Conservation (phyloP, 2,329 filamentous ascomycete genomes). For the Tympanopsis confertula region DNA sequence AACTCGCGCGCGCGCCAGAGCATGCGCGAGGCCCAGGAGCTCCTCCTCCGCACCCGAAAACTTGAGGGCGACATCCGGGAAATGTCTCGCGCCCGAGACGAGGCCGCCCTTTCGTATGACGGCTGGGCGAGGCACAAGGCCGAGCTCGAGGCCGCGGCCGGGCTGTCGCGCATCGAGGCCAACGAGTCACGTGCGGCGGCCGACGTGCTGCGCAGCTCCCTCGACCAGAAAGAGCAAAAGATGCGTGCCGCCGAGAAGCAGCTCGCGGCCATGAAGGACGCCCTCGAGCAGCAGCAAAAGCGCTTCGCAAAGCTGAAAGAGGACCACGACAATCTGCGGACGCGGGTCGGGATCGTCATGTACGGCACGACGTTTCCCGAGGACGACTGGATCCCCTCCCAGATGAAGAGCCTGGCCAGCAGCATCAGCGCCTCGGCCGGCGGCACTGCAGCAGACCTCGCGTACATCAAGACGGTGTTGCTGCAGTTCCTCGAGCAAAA, state of each 20-base stretch:
- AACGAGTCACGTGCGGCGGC: constrained; percentile 68
- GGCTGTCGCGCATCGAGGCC: constrained; percentile 60
- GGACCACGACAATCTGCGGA: constrained; percentile 41
- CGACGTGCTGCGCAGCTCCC: constrained; percentile 62
- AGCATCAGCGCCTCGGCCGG: neutral
- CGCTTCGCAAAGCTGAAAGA: constrained; percentile 72
- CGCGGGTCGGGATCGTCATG: constrained; percentile 22
- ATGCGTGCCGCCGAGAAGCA: constrained; percentile 75
- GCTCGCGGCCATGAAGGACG: constrained; percentile 59
- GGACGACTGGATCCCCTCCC: constrained; percentile 9
- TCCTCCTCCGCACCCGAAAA: constrained; percentile 68
- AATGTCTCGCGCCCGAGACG: constrained; percentile 64
- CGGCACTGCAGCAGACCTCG: constrained; percentile 29
- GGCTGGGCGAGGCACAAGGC: constrained; percentile 65
- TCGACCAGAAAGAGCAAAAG: constrained; percentile 80
- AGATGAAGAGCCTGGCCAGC: neutral
- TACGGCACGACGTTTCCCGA: constrained; percentile 13
- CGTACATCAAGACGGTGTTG: constrained; percentile 71
- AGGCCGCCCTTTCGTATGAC: constrained; percentile 61
- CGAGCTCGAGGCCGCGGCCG: constrained; percentile 62
- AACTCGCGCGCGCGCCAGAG: constrained; percentile 65
- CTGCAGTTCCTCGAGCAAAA: constrained; percentile 73
- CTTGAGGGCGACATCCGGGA: constrained; percentile 66
- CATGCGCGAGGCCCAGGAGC: constrained; percentile 75
- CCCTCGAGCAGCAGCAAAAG: constrained; percentile 66